Evolutionary conservation across 768 basidiomycete genomes (phyloP), one percentile per base, ranked within the genome.

Genomic region (Lentinula lateritia): DNA sequence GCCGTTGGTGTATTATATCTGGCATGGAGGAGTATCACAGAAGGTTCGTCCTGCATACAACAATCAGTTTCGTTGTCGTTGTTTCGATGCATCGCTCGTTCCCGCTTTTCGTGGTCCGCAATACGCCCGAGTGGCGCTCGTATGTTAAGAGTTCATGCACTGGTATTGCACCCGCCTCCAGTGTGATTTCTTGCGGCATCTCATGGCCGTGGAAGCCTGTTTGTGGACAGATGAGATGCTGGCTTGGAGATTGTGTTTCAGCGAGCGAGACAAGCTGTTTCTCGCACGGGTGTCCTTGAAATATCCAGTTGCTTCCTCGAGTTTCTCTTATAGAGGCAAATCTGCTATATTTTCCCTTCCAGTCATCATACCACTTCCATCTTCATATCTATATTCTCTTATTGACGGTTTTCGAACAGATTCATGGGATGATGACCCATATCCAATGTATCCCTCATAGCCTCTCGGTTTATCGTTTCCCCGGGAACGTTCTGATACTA

Each of bases 11-110:
- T 83, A 3, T 64, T 96, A 18, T 94, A 84, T 71, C 69, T 87
- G 15, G 93, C 84, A n/a, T 96, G 95, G 95, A 79, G 79, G 72
- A 87, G 87, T 70, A 92, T 95, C 61, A 95, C 93, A 16, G 93
- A 95, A 85, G 91, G 92, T 87, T 61, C 54, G 83, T 76, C 4
- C 9, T 58, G 28, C 28, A 28, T 28, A 28, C 28, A 3, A 28
- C 18, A 15, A 8, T 50, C n/a, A 23, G 1, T n/a, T 28, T 34
- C 8, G 20, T 13, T 13, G 3, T 1, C 3, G 28, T 9, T 50
- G 20, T 13, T 18, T 46, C 45, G 3, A 46, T n/a, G 45, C 10
- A n/a, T 39, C 9, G 38, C 38, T 8, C 13, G 38, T 39, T 39
- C 28, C 28, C 28, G 28, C 28, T 28, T 28, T 28, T 28, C 28